phyloP scores from a whole-genome alignment of 352 stramenopile species.

The Globisporangium iwayamae region DNA sequence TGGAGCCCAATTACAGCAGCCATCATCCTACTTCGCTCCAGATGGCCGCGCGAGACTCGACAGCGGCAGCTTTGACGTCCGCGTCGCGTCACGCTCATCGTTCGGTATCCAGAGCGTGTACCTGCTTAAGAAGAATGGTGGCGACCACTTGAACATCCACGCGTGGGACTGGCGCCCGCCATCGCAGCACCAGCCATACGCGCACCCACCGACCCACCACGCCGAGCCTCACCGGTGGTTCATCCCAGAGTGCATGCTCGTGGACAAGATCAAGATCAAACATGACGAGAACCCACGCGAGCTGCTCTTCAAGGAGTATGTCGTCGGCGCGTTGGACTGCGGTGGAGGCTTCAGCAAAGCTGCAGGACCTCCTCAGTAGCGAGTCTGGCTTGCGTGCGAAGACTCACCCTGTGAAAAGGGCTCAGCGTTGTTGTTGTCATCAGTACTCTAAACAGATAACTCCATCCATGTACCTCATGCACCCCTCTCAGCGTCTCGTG shows the following conservation, averaged over 20 bases:
- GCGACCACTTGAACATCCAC: slow-evolving; percentile 44
- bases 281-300: slow-evolving; percentile 15
- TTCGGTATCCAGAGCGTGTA: slow-evolving; percentile 45
- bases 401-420: too few species aligned
- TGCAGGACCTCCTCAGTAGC: slow-evolving; percentile 16
- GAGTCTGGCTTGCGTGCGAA: not conserved
- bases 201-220: slow-evolving; percentile 1
- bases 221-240: slow-evolving; percentile 25
- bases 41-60: slow-evolving; percentile 32
- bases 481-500: too few species aligned
- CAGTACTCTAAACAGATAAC: too few species aligned
- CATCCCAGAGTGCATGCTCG: slow-evolving; percentile 40
- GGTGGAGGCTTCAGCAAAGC: slow-evolving; percentile 39
- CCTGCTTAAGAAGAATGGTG: slow-evolving; percentile 42
- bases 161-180: slow-evolving; percentile 38
- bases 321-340: slow-evolving; percentile 49
- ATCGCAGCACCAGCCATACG: slow-evolving; percentile 1
- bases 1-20: not conserved
- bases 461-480: too few species aligned
- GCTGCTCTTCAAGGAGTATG: slow-evolving; percentile 34
- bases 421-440: too few species aligned
- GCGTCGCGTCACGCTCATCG: slow-evolving; percentile 31
- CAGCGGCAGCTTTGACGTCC: slow-evolving; percentile 34
- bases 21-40: slow-evolving; percentile 14
- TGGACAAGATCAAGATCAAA: slow-evolving; percentile 21